phyloP scores from a whole-genome alignment of 2,329 filamentous ascomycete genomes.

The Fusarium multiceps region DNA sequence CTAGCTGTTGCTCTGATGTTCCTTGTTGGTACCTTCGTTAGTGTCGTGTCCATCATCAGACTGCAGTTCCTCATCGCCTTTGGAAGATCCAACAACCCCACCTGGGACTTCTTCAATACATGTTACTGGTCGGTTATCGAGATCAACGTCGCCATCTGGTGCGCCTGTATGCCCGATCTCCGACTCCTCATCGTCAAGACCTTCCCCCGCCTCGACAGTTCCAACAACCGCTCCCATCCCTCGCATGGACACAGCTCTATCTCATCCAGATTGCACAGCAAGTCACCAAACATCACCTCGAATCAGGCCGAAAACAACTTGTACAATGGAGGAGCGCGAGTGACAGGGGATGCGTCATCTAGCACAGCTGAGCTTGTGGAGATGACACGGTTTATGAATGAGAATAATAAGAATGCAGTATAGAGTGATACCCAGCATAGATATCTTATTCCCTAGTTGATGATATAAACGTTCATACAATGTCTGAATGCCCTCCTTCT shows the following conservation, averaged over 20 bases:
- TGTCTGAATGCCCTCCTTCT: neutral
- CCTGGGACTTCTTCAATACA: constrained; percentile 15
- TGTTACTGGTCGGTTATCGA: constrained; percentile 23
- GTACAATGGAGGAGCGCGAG: neutral
- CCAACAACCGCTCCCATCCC: neutral
- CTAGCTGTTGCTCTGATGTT: constrained; percentile 9
- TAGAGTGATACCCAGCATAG: constrained; percentile 2
- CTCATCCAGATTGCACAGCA: neutral
- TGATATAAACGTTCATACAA: neutral
- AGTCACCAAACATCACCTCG: neutral
- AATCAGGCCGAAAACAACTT: neutral
- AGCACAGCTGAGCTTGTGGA: constrained; percentile 15
- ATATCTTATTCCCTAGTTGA: neutral
- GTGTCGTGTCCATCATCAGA: constrained; percentile 18
- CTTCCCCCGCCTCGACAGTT: neutral
- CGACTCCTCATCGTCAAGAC: neutral
- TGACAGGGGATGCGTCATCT: neutral
- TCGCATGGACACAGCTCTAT: neutral
- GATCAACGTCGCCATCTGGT: constrained; percentile 8
- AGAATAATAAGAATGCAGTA: neutral
- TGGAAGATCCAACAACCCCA: constrained; percentile 10
- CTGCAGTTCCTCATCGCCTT: constrained; percentile 8
- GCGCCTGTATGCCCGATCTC: constrained; percentile 9
- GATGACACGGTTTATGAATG: neutral
- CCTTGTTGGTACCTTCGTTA: constrained; percentile 5